Evolutionary conservation across 495 filamentous ascomycete species (phyloP).

Genomic region (Niebla homalea): DNA sequence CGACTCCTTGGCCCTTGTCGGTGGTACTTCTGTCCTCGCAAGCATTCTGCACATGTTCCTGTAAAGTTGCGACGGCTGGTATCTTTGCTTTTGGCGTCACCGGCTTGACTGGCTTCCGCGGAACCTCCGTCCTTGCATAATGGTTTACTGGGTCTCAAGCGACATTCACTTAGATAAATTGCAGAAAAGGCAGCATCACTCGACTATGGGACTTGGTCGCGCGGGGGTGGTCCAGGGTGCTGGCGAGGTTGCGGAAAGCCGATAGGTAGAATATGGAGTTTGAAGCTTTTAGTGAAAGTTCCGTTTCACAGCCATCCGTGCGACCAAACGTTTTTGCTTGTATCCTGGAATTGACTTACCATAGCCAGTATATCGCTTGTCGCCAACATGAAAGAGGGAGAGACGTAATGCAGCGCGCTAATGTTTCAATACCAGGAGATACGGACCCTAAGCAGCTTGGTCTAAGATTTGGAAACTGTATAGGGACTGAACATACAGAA

Average conservation of each 20-base stretch:
- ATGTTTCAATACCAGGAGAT: too few species aligned
- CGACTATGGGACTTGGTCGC: conserved; percentile 1
- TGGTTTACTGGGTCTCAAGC: conserved; percentile 6
- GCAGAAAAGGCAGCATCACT: conserved; percentile 6
- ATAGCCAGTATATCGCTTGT: too few species aligned
- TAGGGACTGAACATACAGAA: too few species aligned
- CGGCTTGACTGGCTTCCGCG: neutral
- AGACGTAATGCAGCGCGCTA: too few species aligned
- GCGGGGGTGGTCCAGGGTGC: neutral
- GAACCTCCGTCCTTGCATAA: conserved; percentile 7
- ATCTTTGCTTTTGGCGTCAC: neutral
- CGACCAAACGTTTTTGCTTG: too few species aligned
- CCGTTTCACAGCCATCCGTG: too few species aligned
- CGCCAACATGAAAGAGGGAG: too few species aligned
- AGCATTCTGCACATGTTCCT: conserved; percentile 31
- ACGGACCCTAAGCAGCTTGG: too few species aligned
- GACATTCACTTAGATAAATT: conserved; percentile 10
- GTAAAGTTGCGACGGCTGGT: conserved; percentile 17
- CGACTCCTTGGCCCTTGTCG: conserved; percentile 29
- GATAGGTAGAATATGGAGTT: conserved; percentile 8
- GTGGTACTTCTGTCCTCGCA: conserved; percentile 17
- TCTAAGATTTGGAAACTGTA: too few species aligned
- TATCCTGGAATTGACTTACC: too few species aligned
- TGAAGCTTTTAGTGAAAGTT: too few species aligned
- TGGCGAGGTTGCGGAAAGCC: neutral